Evolutionary conservation across 2,329 filamentous ascomycete genomes (phyloP), one percentile per base, ranked within the genome.

Genomic region (Cercospora berteroae): DNA sequence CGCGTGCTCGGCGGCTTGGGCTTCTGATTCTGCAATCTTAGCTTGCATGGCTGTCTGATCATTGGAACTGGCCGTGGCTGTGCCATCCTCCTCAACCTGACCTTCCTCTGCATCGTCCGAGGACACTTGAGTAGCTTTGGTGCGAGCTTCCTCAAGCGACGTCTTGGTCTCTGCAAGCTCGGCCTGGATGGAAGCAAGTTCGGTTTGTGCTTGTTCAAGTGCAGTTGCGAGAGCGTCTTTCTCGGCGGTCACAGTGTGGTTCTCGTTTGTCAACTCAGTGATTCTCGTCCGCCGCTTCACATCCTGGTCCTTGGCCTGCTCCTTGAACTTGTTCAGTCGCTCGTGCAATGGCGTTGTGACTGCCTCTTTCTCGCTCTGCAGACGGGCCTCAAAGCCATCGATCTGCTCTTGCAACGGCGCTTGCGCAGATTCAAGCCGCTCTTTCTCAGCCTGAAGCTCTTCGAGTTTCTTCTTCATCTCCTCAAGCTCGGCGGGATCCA

Each of bases 401-500:
- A 83, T 74, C 69, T 87, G 80, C 39, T 83, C 79, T 70, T 86
- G 81, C n/a, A 88, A 75, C 16, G 78, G 75, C 64, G 81, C 81
- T 71, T 81, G 84, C 73, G 83, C 83, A 2, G 82, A 79, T 60
- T 86, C 81, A 10, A 91, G 81, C 69, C 76, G 71, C 65, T 83
- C 81, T 58, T 81, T 82, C 73, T 93, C 89, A 4, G 79, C 77
- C 63, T 85, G 75, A 55, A 83, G 72, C 25, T 77, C 77, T 16
- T 87, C 81, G 63, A 97, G 87, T 67, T 89, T 89, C 76, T 91
- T 88, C 81, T 95, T 97, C 66, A 99, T 85, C 67, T 90, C 89
- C 74, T 98, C 94, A 77, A 97, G 87, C 76, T 98, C 94, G 3
- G 92, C 92, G 52, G 95, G 94, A 76, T 99, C 95, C 62, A 96